Base-by-base conservation (phyloP, 1,284 basidiomycete genomes). In the Ganoderma sp. region DNA sequence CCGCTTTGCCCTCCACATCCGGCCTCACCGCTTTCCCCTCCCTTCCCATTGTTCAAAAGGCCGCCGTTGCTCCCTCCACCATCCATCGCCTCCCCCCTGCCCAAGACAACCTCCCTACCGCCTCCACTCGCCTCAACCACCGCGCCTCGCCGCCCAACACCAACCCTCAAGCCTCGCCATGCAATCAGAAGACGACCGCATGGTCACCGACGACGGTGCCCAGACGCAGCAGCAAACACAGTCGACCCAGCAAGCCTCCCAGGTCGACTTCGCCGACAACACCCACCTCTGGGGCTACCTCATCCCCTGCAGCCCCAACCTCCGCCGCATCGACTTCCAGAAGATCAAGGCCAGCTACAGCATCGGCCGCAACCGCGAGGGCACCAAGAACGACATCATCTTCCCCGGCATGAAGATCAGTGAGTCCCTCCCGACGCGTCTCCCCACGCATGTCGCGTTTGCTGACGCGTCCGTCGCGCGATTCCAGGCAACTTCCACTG, bases 321-420 rank as follows among this genome's bases (percentile, higher is more conserved):
- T 90, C 10, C 78, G 76, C 12, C 84, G 89, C 25, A 84, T 91
- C 64, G 88, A 90, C 73, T 85, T 93, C 67, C 83, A 81, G 78
- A 90, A 85, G 74, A 72, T 83, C 41, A 78, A 82, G 19, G 82
- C 81, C 0, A 76, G 72, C 7, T 85, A 86, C 74, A 81, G 75
- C 34, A 77, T 93, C 70, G 91, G 91, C 14, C 84, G 91, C 48
- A 83, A 84, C 66, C 70, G 59, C 0, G 77, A 80, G 1, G 56
- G 67, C 25, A 42, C 54, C 61, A 66, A 65, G 41, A 92, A 88
- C 76, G 80, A 86, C 57, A 79, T 91, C 57, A 77, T 88, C 28
- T 79, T 94, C 39, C 84, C 86, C 0, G 88, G 89, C 3, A 84
- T 83, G 79, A 91, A 88, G 83, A 86, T 94, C 75, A 94, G 92